Conservation (phyloP, 73 alveolate genomes). For the Symbiodinium natans region DNA sequence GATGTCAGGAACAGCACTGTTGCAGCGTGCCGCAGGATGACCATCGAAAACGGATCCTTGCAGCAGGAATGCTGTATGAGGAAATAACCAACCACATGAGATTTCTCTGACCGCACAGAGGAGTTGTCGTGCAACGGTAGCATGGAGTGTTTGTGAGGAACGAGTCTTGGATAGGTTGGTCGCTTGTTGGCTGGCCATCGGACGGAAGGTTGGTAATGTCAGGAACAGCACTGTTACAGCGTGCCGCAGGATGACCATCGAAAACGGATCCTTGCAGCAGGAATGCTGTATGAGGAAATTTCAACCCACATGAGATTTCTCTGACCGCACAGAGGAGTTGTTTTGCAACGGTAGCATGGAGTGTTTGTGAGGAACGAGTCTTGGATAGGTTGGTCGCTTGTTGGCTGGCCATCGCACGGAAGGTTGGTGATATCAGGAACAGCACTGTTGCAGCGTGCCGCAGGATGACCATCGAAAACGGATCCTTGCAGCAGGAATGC, state of each 20-base stretch:
- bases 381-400: no score
- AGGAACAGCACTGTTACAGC: background rate
- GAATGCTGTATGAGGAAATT: constrained; percentile 28
- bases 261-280: constrained; percentile 49
- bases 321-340: background rate
- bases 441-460: background rate
- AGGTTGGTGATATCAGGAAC: no score
- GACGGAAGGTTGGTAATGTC: background rate
- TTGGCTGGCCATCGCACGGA: no score
- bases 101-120: constrained; percentile 34
- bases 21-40: background rate
- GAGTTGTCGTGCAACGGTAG: no score
- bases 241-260: constrained; percentile 21
- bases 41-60: background rate
- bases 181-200: background rate
- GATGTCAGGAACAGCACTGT: background rate
- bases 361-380: no score
- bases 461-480: constrained; percentile 49
- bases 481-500: constrained; percentile 32
- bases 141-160: no score
- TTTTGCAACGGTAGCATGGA: no score
- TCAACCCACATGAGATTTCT: constrained; percentile 77
- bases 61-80: background rate
- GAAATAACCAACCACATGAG: constrained; percentile 17
- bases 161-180: no score